Evolutionary conservation across 768 basidiomycete species (phyloP).

Genomic region (Lactarius evosmus): DNA sequence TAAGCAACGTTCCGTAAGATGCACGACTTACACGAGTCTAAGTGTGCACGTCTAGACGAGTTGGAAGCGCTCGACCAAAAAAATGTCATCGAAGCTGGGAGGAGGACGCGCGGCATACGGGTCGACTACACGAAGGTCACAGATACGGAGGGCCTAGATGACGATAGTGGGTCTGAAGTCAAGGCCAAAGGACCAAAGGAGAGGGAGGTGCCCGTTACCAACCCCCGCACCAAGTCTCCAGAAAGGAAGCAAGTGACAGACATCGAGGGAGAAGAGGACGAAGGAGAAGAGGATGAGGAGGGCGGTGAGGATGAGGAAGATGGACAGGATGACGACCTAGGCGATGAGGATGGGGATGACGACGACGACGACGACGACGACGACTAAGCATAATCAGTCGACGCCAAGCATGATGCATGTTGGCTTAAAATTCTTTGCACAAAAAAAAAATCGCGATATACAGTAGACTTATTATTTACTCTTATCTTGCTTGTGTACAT

Average conservation of each 20-base stretch:
- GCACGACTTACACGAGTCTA: not conserved
- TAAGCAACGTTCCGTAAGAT: conserved; percentile 8
- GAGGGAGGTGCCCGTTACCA: conserved; percentile 22
- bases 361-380: not conserved
- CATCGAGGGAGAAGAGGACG: conserved; percentile 43
- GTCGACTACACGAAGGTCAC: conserved; percentile 34
- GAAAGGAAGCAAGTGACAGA: conserved; percentile 39
- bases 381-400: not conserved
- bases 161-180: conserved; percentile 49
- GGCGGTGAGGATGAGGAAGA: conserved; percentile 32
- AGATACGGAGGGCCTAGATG: conserved; percentile 30
- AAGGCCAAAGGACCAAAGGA: conserved; percentile 46
- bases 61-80: conserved; percentile 29
- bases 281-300: conserved; percentile 33
- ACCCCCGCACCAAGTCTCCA: conserved; percentile 13
- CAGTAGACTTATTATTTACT: not conserved
- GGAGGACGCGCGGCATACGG: conserved; percentile 33
- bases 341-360: conserved; percentile 35
- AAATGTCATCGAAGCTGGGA: conserved; percentile 28
- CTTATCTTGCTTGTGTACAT: not conserved
- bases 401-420: too few relatives aligned
- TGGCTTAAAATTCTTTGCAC: not conserved
- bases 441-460: not conserved
- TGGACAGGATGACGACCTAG: conserved; percentile 29
- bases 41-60: conserved; percentile 27